Evolutionary conservation across 1,284 basidiomycete species (phyloP).

Genomic region (Earliella scabrosa): DNA sequence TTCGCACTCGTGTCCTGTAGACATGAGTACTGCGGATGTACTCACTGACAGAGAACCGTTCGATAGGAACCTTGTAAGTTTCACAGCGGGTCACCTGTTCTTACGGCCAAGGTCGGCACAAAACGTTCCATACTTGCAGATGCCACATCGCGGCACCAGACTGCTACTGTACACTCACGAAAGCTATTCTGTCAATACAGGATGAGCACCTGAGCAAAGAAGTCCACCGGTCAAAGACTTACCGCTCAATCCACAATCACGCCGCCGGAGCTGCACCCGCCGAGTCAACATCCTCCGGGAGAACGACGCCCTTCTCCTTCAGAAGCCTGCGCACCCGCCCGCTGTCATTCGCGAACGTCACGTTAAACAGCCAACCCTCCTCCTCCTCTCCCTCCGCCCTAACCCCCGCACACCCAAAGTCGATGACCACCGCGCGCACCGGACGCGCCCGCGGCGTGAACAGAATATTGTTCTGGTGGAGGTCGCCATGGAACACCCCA

Average conservation of each 20-base stretch:
- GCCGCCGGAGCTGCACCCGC: neutral
- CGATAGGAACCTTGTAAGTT: no score
- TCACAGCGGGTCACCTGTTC: no score
- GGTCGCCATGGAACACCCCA: constrained; percentile 5
- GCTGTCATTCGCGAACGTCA: neutral
- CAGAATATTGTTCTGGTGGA: constrained; percentile 3
- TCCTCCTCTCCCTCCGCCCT: constrained; percentile 3
- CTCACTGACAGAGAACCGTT: no score
- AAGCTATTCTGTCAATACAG: no score
- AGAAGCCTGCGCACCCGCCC: neutral
- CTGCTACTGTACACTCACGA: no score
- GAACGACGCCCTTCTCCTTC: neutral
- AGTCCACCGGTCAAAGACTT: no score
- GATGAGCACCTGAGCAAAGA: neutral
- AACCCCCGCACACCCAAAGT: constrained; percentile 3
- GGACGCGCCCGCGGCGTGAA: constrained; percentile 2
- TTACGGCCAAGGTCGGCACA: no score
- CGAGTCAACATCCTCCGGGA: constrained; percentile 2
- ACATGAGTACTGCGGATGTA: no score
- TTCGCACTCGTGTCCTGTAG: no score
- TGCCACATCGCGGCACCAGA: no score
- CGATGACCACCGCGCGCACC: constrained; percentile 5
- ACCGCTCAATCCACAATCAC: neutral
- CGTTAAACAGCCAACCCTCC: neutral
- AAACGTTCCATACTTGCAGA: no score